A percentile compares a stretch with the other conserved stretches of the same genome.
Conservation (phyloP, 306 rosid species). For the Glycine latifolia region DNA sequence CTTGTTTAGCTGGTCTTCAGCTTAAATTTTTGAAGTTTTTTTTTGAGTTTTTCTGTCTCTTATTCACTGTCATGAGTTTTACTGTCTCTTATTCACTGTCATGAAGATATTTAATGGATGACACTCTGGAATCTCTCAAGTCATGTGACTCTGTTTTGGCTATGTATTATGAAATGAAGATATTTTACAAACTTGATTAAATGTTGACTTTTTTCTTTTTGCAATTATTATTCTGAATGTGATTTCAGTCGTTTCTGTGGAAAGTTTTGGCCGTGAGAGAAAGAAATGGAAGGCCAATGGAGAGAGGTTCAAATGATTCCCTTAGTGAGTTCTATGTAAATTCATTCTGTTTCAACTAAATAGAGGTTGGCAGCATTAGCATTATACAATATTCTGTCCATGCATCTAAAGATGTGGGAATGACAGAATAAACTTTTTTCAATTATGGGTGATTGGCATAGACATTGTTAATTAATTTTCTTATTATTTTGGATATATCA, state of each 20-base stretch:
- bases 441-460: conserved; percentile 21
- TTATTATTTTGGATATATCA: conserved; percentile 26
- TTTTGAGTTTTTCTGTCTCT: neutral
- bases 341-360: conserved; percentile 26
- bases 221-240: conserved; percentile 22
- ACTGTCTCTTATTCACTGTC: neutral
- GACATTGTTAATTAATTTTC: conserved; percentile 40
- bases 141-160: conserved; percentile 7
- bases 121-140: neutral
- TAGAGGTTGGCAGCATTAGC: conserved; percentile 1
- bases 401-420: conserved; percentile 25
- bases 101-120: conserved; percentile 13
- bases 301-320: conserved; percentile 54
- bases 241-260: conserved; percentile 78
- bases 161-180: neutral
- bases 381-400: conserved; percentile 35
- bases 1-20: neutral
- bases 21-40: neutral
- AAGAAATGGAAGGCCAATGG: conserved; percentile 60
- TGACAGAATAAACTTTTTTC: conserved; percentile 32
- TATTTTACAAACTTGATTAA: conserved; percentile 5
- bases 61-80: conserved; percentile 1
- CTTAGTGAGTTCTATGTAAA: conserved; percentile 64
- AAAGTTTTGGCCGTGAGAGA: conserved; percentile 68
- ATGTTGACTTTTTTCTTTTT: conserved; percentile 10